These are phyloP conservation scores for Pyrrhoderma lamaoense DNA, from an alignment of 1,284 basidiomycete genomes.

Conservation along the genomic window DNA sequence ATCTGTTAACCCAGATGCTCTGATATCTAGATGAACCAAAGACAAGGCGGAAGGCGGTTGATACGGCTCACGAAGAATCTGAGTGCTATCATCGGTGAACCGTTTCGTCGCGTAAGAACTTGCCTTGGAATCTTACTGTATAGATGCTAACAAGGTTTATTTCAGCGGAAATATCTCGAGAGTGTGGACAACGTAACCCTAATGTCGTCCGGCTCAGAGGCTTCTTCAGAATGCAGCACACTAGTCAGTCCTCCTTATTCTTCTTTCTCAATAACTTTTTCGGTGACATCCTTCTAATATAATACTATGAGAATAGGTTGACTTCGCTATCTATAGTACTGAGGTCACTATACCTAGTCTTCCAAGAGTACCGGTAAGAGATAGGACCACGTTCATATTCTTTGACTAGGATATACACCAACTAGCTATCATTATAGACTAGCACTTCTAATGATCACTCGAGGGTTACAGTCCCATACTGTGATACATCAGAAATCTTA, in stretches of 20 bases:
- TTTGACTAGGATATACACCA: neutral
- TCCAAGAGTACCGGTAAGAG: neutral
- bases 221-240: conserved; percentile 30
- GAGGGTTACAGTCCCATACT: neutral
- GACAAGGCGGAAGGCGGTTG: conserved; percentile 47
- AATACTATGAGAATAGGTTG: conserved; percentile 21
- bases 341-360: neutral
- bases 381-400: neutral
- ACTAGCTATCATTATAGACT: too few relatives aligned
- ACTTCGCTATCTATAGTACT: conserved; percentile 20
- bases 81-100: conserved; percentile 66
- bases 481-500: neutral
- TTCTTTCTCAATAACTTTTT: too few relatives aligned
- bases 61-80: conserved; percentile 55
- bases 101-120: conserved; percentile 12
- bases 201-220: conserved; percentile 12
- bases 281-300: neutral
- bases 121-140: neutral
- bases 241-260: conserved; percentile 20
- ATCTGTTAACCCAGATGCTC: conserved; percentile 4
- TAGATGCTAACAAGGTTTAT: conserved; percentile 5
- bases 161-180: conserved; percentile 21
- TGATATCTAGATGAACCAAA: conserved; percentile 80
- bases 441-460: too few relatives aligned
- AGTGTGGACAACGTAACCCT: conserved; percentile 14